Evolutionary conservation across 2,329 filamentous ascomycete species (phyloP).

Genomic region (Fusarium graminum): DNA sequence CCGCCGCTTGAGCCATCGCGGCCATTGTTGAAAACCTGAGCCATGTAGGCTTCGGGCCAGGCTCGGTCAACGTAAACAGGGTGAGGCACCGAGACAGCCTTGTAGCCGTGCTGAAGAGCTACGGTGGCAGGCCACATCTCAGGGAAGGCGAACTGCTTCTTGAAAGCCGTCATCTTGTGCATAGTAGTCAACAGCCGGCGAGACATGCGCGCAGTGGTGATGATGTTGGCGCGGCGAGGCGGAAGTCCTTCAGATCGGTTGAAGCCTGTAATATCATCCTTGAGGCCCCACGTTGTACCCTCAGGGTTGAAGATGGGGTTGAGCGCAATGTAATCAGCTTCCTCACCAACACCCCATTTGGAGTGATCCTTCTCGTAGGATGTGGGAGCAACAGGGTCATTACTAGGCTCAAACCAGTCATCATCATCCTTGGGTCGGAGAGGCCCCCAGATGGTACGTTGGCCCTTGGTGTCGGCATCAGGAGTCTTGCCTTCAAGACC

Average conservation of each 20-base stretch:
- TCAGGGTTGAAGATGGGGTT: slow-evolving; percentile 93
- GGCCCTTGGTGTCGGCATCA: slow-evolving; percentile 50
- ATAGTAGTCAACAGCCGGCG: slow-evolving; percentile 83
- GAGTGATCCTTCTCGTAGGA: slow-evolving; percentile 82
- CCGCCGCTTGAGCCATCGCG: slow-evolving; percentile 81
- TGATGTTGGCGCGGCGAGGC: slow-evolving; percentile 86
- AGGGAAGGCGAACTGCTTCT: slow-evolving; percentile 90
- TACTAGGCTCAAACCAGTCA: slow-evolving; percentile 79
- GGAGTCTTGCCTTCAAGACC: slow-evolving; percentile 58
- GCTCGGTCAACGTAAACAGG: slow-evolving; percentile 87
- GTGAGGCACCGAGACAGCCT: slow-evolving; percentile 91
- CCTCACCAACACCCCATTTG: slow-evolving; percentile 88
- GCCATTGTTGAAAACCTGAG: slow-evolving; percentile 83
- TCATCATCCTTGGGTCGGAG: slow-evolving; percentile 74
- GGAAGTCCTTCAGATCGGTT: slow-evolving; percentile 72
- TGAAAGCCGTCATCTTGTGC: slow-evolving; percentile 88
- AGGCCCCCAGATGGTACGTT: slow-evolving; percentile 84
- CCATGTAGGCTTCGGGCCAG: slow-evolving; percentile 85
- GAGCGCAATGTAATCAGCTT: slow-evolving; percentile 91
- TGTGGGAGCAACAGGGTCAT: slow-evolving; percentile 80
- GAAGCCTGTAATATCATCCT: slow-evolving; percentile 87
- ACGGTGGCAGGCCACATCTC: slow-evolving; percentile 96
- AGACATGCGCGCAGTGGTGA: slow-evolving; percentile 87
- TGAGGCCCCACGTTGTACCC: slow-evolving; percentile 85
- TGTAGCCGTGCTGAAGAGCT: slow-evolving; percentile 90